Evolutionary conservation across 768 basidiomycete species (phyloP).

Genomic region (Lactarius sp.): DNA sequence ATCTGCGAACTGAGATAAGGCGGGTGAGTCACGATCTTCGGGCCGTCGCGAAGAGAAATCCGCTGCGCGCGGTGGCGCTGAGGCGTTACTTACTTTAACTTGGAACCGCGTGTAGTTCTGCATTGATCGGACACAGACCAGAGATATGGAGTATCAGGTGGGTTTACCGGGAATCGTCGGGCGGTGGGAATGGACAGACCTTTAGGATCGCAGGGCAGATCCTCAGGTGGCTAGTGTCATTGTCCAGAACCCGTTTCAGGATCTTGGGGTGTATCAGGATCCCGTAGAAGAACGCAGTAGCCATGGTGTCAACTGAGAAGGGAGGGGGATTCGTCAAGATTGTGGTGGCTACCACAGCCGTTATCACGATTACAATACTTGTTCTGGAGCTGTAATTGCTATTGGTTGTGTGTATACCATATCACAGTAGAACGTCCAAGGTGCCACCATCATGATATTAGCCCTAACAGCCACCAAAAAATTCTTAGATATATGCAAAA

Average conservation of each 20-base stretch:
- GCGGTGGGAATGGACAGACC: slow-evolving; percentile 39
- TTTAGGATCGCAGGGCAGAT: slow-evolving; percentile 71
- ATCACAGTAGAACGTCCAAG: too few relatives aligned
- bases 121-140: too few relatives aligned
- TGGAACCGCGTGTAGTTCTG: slow-evolving; percentile 80
- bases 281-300: slow-evolving; percentile 79
- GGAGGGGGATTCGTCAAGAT: background rate
- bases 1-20: slow-evolving; percentile 47
- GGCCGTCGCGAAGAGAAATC: background rate
- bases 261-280: slow-evolving; percentile 87
- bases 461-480: too few relatives aligned
- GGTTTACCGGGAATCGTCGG: background rate
- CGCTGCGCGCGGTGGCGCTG: too few relatives aligned
- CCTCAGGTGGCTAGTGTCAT: slow-evolving; percentile 56
- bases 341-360: too few relatives aligned
- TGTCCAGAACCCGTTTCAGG: slow-evolving; percentile 67
- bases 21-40: background rate
- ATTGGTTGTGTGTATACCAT: background rate
- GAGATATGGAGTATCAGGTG: background rate
- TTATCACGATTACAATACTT: too few relatives aligned
- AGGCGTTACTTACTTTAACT: slow-evolving; percentile 47
- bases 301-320: slow-evolving; percentile 26
- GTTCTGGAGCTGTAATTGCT: background rate
- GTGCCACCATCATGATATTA: too few relatives aligned
- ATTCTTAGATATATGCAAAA: too few relatives aligned